Evolutionary conservation across 169 alveolate genomes (phyloP).

Genomic region (Amoebophrya sp.): DNA sequence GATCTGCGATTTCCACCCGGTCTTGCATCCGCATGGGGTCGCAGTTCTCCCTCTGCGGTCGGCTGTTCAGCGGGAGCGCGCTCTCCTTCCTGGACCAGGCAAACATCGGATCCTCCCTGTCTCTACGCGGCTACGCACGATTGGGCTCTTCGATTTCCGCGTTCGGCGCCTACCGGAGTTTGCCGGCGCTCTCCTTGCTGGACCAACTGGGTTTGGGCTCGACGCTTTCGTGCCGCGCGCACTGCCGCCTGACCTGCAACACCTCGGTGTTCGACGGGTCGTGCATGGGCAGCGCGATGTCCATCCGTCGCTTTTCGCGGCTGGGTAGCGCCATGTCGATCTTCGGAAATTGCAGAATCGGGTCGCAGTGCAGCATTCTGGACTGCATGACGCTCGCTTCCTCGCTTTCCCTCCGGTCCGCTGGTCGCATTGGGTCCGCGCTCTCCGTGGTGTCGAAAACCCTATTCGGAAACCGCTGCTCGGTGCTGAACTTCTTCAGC

Average conservation of each 20-base stretch:
- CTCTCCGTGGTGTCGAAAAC: neutral
- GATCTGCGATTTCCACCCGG: neutral
- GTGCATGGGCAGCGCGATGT: neutral
- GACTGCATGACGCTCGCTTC: neutral
- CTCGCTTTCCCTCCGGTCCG: slow-evolving; percentile 1
- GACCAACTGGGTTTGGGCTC: neutral
- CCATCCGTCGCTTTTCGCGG: slow-evolving; percentile 8
- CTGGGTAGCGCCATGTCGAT: neutral
- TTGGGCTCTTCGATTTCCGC: neutral
- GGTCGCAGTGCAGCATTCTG: neutral
- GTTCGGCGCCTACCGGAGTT: neutral
- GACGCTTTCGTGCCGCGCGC: neutral
- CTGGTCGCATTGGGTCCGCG: neutral
- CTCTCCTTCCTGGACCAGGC: neutral
- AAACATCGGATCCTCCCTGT: neutral
- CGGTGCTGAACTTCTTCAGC: neutral
- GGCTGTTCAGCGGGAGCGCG: neutral
- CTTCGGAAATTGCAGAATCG: neutral
- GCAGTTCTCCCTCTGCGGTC: neutral
- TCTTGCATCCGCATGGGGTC: neutral
- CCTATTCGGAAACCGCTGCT: neutral
- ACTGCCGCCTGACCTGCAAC: neutral
- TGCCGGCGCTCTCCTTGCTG: neutral
- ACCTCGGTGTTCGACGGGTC: slow-evolving; percentile 2
- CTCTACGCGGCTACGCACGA: slow-evolving; percentile 26